These are phyloP conservation scores for Agroathelia rolfsii DNA, from an alignment of 1,284 basidiomycete species.

Conservation along the genomic window DNA sequence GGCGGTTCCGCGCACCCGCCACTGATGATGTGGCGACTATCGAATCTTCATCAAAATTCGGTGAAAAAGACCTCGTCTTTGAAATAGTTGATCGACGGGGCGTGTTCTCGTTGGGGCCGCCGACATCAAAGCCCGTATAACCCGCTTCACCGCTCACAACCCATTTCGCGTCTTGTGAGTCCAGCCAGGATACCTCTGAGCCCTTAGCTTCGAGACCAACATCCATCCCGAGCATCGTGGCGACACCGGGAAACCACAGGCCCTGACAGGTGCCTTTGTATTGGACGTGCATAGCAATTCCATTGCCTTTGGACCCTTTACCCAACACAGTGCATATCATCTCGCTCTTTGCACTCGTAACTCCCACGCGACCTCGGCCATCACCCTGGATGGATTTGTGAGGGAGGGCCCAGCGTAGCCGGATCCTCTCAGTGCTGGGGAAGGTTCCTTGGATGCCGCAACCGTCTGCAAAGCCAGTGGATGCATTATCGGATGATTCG, in stretches of 20 bases:
- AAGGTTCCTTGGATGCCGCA: slow-evolving; percentile 69
- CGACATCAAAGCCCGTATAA: slow-evolving; percentile 59
- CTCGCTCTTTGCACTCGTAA: slow-evolving; percentile 53
- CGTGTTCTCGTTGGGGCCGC: slow-evolving; percentile 18
- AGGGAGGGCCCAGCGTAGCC: slow-evolving; percentile 69
- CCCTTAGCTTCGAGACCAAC: slow-evolving; percentile 57
- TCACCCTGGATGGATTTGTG: slow-evolving; percentile 38
- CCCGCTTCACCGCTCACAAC: slow-evolving; percentile 50
- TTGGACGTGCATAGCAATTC: slow-evolving; percentile 58
- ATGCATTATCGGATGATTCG: slow-evolving; percentile 67
- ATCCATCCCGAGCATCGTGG: slow-evolving; percentile 71
- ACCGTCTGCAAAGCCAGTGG: slow-evolving; percentile 44
- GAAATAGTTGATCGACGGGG: slow-evolving; percentile 23
- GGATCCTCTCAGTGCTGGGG: slow-evolving; percentile 62
- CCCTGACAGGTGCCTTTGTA: slow-evolving; percentile 66
- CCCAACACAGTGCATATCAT: slow-evolving; percentile 52
- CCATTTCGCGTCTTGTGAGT: slow-evolving; percentile 44
- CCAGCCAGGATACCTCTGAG: slow-evolving; percentile 56
- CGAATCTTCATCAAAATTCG: slow-evolving; percentile 30
- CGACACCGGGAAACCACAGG: slow-evolving; percentile 72
- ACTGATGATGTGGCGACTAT: slow-evolving; percentile 12
- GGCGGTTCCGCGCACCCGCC: slow-evolving; percentile 7
- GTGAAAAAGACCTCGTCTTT: slow-evolving; percentile 37
- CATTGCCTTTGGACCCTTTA: slow-evolving; percentile 31
- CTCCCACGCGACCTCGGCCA: slow-evolving; percentile 54